Evolutionary conservation across 306 rosid genomes (phyloP).

Genomic region (Ormosia semicastrata): DNA sequence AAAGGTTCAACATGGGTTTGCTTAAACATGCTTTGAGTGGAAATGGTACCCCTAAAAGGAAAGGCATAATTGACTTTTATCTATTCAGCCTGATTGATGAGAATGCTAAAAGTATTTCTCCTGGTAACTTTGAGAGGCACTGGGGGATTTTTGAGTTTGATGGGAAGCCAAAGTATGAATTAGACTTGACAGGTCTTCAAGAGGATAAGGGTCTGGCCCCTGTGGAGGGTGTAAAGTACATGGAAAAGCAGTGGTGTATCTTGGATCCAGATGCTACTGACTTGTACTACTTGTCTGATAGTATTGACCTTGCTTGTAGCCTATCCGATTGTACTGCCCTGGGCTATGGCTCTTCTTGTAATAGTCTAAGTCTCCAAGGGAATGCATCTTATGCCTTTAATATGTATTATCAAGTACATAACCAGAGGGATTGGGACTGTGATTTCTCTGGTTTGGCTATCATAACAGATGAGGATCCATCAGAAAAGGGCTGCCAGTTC

Average conservation of each 20-base stretch:
- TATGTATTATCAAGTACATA: slow-evolving; percentile 79
- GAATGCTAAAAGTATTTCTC: slow-evolving; percentile 65
- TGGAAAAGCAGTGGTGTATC: slow-evolving; percentile 70
- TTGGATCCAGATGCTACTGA: slow-evolving; percentile 42
- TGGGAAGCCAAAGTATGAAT: slow-evolving; percentile 84
- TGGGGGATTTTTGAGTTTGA: slow-evolving; percentile 94
- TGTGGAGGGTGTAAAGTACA: slow-evolving; percentile 64
- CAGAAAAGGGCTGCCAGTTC: slow-evolving; percentile 60
- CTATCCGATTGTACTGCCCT: slow-evolving; percentile 85
- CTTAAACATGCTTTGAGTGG: slow-evolving; percentile 59
- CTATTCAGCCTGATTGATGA: slow-evolving; percentile 78
- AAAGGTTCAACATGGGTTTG: slow-evolving; percentile 73
- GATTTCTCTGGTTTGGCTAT: slow-evolving; percentile 70
- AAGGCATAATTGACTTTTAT: slow-evolving; percentile 53
- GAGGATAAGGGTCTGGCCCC: slow-evolving; percentile 50
- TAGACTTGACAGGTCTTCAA: slow-evolving; percentile 53
- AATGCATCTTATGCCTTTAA: slow-evolving; percentile 96
- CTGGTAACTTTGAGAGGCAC: slow-evolving; percentile 87
- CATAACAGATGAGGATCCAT: slow-evolving; percentile 63
- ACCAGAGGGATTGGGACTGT: slow-evolving; percentile 62
- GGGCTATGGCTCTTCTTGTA: slow-evolving; percentile 92
- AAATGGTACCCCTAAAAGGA: slow-evolving; percentile 71
- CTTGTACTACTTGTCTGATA: slow-evolving; percentile 36
- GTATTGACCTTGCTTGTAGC: slow-evolving; percentile 79
- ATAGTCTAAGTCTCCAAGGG: slow-evolving; percentile 47